A percentile compares a stretch with the other conserved stretches of the same genome.
Conservation (phyloP, 345 rosid genomes). For the Mangifera indica region DNA sequence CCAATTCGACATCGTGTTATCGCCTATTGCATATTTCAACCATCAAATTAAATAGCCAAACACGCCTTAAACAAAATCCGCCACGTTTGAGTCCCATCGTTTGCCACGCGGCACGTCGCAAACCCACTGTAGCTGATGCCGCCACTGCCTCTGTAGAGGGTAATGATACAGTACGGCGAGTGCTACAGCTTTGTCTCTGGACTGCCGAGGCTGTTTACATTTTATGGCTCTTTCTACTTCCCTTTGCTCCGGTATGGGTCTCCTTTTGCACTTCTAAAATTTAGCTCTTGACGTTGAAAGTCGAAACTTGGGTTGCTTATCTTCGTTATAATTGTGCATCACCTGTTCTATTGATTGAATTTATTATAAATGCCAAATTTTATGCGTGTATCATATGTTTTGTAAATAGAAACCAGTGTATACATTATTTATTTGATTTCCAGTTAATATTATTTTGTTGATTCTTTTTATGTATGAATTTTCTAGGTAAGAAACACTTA, state of each 20-base stretch:
- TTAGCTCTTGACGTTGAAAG: neutral
- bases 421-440: too few relatives aligned
- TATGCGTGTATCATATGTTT: neutral
- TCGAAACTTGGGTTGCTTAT: neutral
- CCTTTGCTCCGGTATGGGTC: slow-evolving; percentile 71
- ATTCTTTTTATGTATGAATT: too few relatives aligned
- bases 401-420: neutral
- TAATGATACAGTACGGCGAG: slow-evolving; percentile 29
- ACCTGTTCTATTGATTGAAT: neutral
- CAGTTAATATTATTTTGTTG: too few relatives aligned
- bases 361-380: neutral
- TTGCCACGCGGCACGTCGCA: slow-evolving; percentile 51
- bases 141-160: slow-evolving; percentile 30
- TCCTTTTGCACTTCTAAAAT: neutral
- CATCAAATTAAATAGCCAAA: neutral
- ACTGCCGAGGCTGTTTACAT: slow-evolving; percentile 75
- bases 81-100: slow-evolving; percentile 19
- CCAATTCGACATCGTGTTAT: slow-evolving; percentile 15
- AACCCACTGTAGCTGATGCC: slow-evolving; percentile 27
- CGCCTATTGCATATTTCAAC: slow-evolving; percentile 4
- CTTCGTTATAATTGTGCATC: neutral
- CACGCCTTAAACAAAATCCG: slow-evolving; percentile 24
- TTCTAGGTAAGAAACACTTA: too few relatives aligned
- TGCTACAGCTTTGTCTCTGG: slow-evolving; percentile 57
- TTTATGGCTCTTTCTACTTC: slow-evolving; percentile 90